Evolutionary conservation across 2,329 filamentous ascomycete genomes (phyloP).

Genomic region (Cercospora sesami): DNA sequence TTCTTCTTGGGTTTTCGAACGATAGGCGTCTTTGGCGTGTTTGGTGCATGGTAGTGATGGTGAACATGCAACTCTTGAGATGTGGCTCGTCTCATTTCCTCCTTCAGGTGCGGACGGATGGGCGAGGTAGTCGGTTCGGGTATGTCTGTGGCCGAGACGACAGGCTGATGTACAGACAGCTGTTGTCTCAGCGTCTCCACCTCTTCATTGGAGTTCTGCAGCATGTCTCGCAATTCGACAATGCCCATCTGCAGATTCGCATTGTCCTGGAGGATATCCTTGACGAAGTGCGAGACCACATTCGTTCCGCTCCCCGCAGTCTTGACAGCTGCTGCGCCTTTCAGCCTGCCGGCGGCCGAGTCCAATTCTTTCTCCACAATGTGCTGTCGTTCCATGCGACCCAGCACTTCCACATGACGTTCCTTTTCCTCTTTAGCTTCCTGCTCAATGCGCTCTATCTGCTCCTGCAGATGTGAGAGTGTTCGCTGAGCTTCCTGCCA

Average conservation of each 20-base stretch:
- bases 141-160: constrained; percentile 45
- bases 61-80: constrained; percentile 87
- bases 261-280: constrained; percentile 93
- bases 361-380: constrained; percentile 79
- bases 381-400: constrained; percentile 79
- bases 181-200: constrained; percentile 84
- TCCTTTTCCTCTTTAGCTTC: constrained; percentile 79
- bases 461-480: constrained; percentile 75
- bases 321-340: constrained; percentile 73
- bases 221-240: constrained; percentile 84
- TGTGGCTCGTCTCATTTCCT: constrained; percentile 64
- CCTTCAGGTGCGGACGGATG: constrained; percentile 55
- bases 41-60: constrained; percentile 81
- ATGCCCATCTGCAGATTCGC: constrained; percentile 90
- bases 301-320: constrained; percentile 62
- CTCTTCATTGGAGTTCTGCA: constrained; percentile 89
- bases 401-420: constrained; percentile 76
- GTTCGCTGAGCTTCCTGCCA: constrained; percentile 84
- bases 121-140: constrained; percentile 18
- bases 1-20: constrained; percentile 65
- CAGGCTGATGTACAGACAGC: constrained; percentile 73
- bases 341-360: constrained; percentile 74
- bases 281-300: constrained; percentile 93
- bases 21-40: constrained; percentile 40
- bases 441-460: constrained; percentile 83